Evolutionary conservation across 164 flowering plant genomes (phyloP).

Genomic region (Berberis vulgaris): DNA sequence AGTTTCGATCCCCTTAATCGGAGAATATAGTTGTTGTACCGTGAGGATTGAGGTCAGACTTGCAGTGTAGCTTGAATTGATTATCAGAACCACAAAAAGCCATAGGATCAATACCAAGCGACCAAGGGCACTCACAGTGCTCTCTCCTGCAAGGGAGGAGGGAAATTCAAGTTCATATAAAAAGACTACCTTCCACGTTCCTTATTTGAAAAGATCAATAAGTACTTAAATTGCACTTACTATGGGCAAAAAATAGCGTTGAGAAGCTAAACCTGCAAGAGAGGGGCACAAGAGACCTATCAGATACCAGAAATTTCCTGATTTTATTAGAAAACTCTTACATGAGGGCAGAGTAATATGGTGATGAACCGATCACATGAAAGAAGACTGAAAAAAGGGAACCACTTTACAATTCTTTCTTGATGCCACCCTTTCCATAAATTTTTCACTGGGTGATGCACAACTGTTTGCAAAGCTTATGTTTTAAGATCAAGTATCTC

Average conservation of each 20-base stretch:
- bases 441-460: too few species aligned
- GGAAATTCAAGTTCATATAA: not conserved
- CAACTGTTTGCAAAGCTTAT: too few species aligned
- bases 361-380: not conserved
- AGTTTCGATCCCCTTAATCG: conserved; percentile 40
- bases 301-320: conserved; percentile 1
- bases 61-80: conserved; percentile 35
- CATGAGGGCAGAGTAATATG: not conserved
- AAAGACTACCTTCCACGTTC: not conserved
- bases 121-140: conserved; percentile 23
- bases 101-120: conserved; percentile 26
- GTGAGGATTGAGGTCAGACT: conserved; percentile 38
- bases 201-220: not conserved
- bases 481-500: too few species aligned
- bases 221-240: conserved; percentile 36
- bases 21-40: conserved; percentile 32
- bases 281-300: conserved; percentile 7
- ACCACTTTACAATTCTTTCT: too few species aligned
- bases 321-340: not conserved
- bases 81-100: conserved; percentile 32
- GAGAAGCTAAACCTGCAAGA: conserved; percentile 79
- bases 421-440: too few species aligned
- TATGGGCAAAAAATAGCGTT: conserved; percentile 55
- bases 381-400: not conserved
- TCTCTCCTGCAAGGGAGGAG: conserved; percentile 21